Evolutionary conservation across 2,329 filamentous ascomycete species (phyloP), one percentile per base, ranked within the genome.

Genomic region (Hymenoscyphus infarciens): DNA sequence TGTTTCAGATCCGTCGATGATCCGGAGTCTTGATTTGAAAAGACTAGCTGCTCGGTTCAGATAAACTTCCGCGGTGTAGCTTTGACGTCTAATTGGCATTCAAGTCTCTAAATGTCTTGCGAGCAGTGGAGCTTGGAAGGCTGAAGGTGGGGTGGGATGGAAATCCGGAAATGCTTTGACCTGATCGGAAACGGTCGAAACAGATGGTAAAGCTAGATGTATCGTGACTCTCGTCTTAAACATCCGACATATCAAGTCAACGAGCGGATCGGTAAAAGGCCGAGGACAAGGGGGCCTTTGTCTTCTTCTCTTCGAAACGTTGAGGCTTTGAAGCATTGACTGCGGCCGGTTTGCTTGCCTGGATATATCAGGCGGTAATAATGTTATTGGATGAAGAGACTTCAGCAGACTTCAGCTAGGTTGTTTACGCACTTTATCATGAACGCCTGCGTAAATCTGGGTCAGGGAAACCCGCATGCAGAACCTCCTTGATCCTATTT

Each of bases 91-190:
- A 38, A 61, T 59, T 61, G 57, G 65, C 68, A 63, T 67, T 64
- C 65, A 62, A 64, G 64, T 64, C 64, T 67, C 58, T 55, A 63
- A 61, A 57, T 35, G 60, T 65, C 63, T 70, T 71, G 67, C 66
- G 64, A 70, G 63, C 55, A 67, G 63, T 57, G 66, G 64, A 65
- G 39, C 53, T 59, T 61, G 31, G 38, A 65, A 68, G 64, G 63
- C 61, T 69, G 68, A 62, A 65, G 64, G 66, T 62, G 53, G 52
- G 53, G 53, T 52, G 63, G 55, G 66, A 71, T 70, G 64, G 67
- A 71, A 63, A 61, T 71, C 66, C 66, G 68, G 72, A 65, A 70
- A 70, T 73, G 72, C 72, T 71, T 72, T 72, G 71, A 74, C 72
- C 66, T 69, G 64, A 69, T 67, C 66, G 66, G 71, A 69, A 69